Base-by-base conservation (phyloP, 768 basidiomycete species). In the Heimioporus sp. region DNA sequence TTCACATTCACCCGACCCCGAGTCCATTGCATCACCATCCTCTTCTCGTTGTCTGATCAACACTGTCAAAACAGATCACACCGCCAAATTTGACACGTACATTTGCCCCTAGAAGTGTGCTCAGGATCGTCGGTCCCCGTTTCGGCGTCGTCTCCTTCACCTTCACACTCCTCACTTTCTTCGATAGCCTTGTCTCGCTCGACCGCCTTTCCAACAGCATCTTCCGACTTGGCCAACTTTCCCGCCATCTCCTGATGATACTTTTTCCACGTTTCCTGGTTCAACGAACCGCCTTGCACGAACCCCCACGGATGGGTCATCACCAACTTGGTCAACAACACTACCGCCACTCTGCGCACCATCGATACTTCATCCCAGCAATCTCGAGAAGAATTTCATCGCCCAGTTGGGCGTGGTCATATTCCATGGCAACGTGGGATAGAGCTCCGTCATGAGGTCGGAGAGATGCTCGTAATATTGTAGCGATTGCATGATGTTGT, bases 401-500 rank as follows among this genome's bases (percentile, higher is more conserved):
- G 0, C 89, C 90, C 5, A 98, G 78, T 64, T 95, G 92, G 2
- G 84, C 75, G 54, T 92, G 83, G 68, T 97, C 95, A 62, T 88
- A 98, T 49, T 96, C 88, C 51, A 85, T 86, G 9, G 86, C 81
- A 15, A 97, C 79, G 44, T 86, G 74, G 31, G 83, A 78, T 21
- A 98, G 43, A 90, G 85, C 58, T 98, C 96, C 0, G 97, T 95
- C 85, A 98, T 89, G 2, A 89, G 86, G 62, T 98, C 96, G 0
- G 91, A 83, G 19, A 97, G 81, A 64, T 98, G 96, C 59, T 99
- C 97, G 58, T 86, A 92, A 69, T 95, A 96, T 53, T 95, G 93
- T 13, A 99, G 75, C 42, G 82, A 84, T 65, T 97, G 94, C 71
- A 96, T 89, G 69, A 99, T 90, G 54, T 80, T 82, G 53, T 90